Base-by-base conservation (phyloP, 2,329 filamentous ascomycete species). In the Scopulariopsis brevicaulis region DNA sequence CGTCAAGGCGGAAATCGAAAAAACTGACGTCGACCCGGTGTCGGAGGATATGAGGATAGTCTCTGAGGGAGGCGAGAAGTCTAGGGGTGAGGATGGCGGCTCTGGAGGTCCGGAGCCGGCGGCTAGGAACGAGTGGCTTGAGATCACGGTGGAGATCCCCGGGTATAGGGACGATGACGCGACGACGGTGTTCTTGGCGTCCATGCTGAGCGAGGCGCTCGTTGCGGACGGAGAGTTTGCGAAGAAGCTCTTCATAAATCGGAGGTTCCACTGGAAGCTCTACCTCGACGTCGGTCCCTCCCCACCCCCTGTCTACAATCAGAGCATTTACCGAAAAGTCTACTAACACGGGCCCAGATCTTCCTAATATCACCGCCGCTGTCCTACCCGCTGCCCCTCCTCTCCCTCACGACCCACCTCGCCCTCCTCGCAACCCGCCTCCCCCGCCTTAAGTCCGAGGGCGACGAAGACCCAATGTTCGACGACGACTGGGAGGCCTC, bases 401-500 rank as follows among this genome's bases (percentile, higher is more conserved):
- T 99, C 50, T 96, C 91, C 35, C 81, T 97, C 59, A 96, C 94
- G 22, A 93, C 90, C 54, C 92, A 99, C 70, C 86, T 99, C 60
- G 94, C 94, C 3, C 87, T 99, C 53, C 84, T 96, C 61, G 86
- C 89, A 34, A 93, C 94, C 7, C 85, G 88, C 62, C 79, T 97
- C 2, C 94, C 94, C 8, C 82, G 85, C 28, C 78, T 96, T 56
- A 90, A 90, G 69, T 96, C 92, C 1, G 89, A 96, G 70, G 83
- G 83, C 59, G 93, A 97, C 73, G 94, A 99, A 74, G 94, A 99
- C 65, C 94, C 94, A 14, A 85, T 96, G 68, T 99, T 99, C 73
- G 88, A 96, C 74, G 94, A 99, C 73, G 94, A 99, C 74, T 99
- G 94, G 94, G 90, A 88, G 62, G 88, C 87, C 18, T 85, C 91